These are phyloP conservation scores for Kuraishia molischiana DNA, from an alignment of 805 yeast species.

Conservation along the genomic window DNA sequence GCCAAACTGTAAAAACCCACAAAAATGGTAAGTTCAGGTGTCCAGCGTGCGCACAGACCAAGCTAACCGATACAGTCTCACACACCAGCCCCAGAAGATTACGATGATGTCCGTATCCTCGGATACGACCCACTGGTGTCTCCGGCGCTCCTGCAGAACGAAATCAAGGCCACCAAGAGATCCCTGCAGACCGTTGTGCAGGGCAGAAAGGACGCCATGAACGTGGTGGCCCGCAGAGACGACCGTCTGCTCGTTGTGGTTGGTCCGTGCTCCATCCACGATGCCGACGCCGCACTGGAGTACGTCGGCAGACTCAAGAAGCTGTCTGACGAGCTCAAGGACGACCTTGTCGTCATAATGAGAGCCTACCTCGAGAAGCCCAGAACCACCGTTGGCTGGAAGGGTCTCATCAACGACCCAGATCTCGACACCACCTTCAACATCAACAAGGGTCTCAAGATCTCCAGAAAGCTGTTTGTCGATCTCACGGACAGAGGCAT, in stretches of 20 bases:
- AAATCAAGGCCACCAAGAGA: conserved; percentile 55
- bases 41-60: too few relatives aligned
- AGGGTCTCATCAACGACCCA: conserved; percentile 95
- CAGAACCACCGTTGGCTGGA: conserved; percentile 98
- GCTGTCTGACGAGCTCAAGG: conserved; percentile 50
- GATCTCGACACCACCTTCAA: conserved; percentile 89
- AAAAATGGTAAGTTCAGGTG: too few relatives aligned
- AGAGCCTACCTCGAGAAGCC: conserved; percentile 98
- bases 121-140: conserved; percentile 97
- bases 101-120: conserved; percentile 62
- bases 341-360: conserved; percentile 83
- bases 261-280: conserved; percentile 97
- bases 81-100: conserved; percentile 55
- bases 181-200: conserved; percentile 55
- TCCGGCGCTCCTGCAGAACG: conserved; percentile 86
- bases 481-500: conserved; percentile 64
- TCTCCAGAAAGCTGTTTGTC: conserved; percentile 79
- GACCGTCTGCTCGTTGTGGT: conserved; percentile 84
- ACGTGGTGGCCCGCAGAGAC: conserved; percentile 70
- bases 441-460: conserved; percentile 88
- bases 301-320: conserved; percentile 62
- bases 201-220: conserved; percentile 70
- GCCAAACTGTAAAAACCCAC: too few relatives aligned
- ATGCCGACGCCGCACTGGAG: conserved; percentile 84
- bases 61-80: too few relatives aligned